Evolutionary conservation across 2,329 filamentous ascomycete genomes (phyloP), one percentile per base, ranked within the genome.

Genomic region (Cercospora sp.): DNA sequence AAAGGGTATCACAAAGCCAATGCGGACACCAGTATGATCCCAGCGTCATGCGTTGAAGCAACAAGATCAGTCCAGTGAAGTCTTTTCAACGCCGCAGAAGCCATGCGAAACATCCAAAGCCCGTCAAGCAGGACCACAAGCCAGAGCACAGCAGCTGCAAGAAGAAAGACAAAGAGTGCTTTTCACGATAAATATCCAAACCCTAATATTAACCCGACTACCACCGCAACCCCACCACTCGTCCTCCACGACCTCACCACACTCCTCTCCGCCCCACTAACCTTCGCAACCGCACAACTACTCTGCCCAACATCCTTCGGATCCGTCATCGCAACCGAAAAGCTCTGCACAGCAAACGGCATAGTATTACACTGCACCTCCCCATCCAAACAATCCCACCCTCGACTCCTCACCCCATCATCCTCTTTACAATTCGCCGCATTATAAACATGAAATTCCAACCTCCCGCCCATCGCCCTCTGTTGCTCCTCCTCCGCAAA

Each of bases 321-420:
- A 53, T 66, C 60, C 59, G 63, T 68, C 68, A 70, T 68, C 3
- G 21, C 59, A 10, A 70, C 61, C 16, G 57, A 59, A 57, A 70
- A 70, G 57, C 68, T 69, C 65, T 65, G 59, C 18, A 69, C 59
- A 18, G 65, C 32, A 32, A 67, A 69, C 40, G 61, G 61, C 49
- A 69, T 40, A 21, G 49, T 43, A 40, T 21, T 53, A 60, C 68
- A 69, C 21, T 53, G 53, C 12, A 59, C 65, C 9, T 59, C 58
- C 37, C n/a, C 21, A 37, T 59, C 53, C 26, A 67, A 28, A 60
- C 68, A 69, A 65, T 67, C 61, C 68, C 68, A 69, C 16, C 62
- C 49, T 3, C 61, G 37, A 34, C 18, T 30, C 13, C 24, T 28
- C 21, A 53, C 30, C 21, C 43, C 66, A 32, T 67, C 58, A 16